Evolutionary conservation across 176 grass and related monocot genomes (phyloP).

Genomic region (Oryza brachyantha): DNA sequence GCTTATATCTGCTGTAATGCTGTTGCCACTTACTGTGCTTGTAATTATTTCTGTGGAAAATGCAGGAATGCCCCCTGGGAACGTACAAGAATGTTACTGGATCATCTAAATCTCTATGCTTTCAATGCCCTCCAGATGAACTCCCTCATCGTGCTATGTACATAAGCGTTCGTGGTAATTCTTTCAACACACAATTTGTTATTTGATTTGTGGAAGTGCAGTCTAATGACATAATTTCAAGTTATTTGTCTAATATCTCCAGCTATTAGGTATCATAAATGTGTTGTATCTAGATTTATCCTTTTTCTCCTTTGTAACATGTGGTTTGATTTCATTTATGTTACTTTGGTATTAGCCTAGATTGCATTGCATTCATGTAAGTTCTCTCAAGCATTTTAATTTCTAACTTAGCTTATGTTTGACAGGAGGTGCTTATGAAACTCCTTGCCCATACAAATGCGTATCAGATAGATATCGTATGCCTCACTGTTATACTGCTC

Average conservation of each 20-base stretch:
- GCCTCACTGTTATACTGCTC: conserved; percentile 97
- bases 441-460: conserved; percentile 89
- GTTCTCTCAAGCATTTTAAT: too few species aligned
- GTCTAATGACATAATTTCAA: background rate
- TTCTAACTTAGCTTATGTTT: conserved; percentile 18
- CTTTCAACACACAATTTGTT: background rate
- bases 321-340: background rate
- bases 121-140: conserved; percentile 58
- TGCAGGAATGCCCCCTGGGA: conserved; percentile 94
- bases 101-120: conserved; percentile 88
- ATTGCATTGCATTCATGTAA: background rate
- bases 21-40: conserved; percentile 3
- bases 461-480: conserved; percentile 97
- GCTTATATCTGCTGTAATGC: background rate
- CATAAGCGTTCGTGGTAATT: conserved; percentile 70
- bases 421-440: conserved; percentile 85
- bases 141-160: conserved; percentile 84
- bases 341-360: background rate
- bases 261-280: background rate
- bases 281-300: background rate
- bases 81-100: conserved; percentile 98
- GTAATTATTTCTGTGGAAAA: conserved; percentile 34
- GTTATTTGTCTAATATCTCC: conserved; percentile 16
- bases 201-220: background rate
- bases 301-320: background rate